These are phyloP conservation scores for Pinus taeda DNA, from an alignment of 75 land plant genomes.

Conservation along the genomic window DNA sequence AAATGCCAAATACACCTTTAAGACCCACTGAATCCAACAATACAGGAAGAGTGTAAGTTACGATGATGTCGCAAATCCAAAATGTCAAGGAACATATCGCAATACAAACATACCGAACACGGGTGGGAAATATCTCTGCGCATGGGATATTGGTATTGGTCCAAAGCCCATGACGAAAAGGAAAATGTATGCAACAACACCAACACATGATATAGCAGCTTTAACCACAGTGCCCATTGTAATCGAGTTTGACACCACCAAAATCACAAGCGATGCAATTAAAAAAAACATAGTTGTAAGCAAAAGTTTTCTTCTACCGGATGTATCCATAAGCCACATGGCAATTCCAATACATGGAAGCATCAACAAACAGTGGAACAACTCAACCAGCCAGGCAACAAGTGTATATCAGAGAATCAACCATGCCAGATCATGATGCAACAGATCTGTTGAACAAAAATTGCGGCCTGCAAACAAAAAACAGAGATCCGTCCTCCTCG, in stretches of 20 bases:
- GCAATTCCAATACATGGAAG: conserved; percentile 83
- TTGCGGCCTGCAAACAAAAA: no score
- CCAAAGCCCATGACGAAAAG: conserved; percentile 91
- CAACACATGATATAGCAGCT: conserved; percentile 58
- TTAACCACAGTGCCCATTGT: conserved; percentile 36
- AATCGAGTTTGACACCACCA: conserved; percentile 52
- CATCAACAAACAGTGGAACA: conserved; percentile 76
- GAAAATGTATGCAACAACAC: conserved; percentile 74
- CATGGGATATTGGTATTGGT: conserved; percentile 89
- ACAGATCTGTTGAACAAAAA: no score
- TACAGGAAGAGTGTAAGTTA: conserved; percentile 76
- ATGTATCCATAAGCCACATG: conserved; percentile 85
- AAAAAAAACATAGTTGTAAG: conserved; percentile 72
- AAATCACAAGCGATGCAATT: conserved; percentile 40
- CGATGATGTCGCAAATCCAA: conserved; percentile 84
- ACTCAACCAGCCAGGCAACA: no score
- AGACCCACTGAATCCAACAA: conserved; percentile 60
- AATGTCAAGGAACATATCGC: conserved; percentile 70
- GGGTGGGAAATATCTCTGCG: conserved; percentile 93
- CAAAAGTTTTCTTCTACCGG: conserved; percentile 77
- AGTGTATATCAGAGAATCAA: no score
- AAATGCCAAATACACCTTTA: conserved; percentile 68
- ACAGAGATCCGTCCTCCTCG: no score
- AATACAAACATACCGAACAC: conserved; percentile 87
- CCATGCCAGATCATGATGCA: no score